phyloP scores from a whole-genome alignment of 169 alveolate genomes.

The Cryptosporidium viatorum region DNA sequence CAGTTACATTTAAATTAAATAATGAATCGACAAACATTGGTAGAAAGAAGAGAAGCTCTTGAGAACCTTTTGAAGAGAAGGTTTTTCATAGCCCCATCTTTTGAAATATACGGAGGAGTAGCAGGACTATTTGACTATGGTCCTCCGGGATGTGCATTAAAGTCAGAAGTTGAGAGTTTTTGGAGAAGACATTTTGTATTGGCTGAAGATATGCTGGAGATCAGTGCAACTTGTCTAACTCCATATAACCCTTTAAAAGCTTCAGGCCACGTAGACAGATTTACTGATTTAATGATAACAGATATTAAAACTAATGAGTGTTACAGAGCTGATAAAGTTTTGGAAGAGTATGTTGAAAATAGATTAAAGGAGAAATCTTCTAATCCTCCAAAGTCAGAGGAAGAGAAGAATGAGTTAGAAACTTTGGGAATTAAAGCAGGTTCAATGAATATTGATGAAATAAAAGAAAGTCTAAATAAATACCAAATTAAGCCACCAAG shows the following conservation, averaged over 20 bases:
- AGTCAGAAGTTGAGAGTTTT: conserved; percentile 91
- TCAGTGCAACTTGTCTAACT: conserved; percentile 89
- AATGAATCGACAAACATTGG: neutral
- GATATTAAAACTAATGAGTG: conserved; percentile 89
- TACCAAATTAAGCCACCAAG: conserved; percentile 90
- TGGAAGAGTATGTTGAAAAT: conserved; percentile 79
- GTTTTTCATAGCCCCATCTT: conserved; percentile 92
- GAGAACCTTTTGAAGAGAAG: conserved; percentile 93
- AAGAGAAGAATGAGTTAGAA: conserved; percentile 83
- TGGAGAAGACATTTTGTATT: conserved; percentile 97
- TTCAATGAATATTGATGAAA: conserved; percentile 85
- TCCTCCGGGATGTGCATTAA: conserved; percentile 96
- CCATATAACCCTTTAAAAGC: conserved; percentile 95
- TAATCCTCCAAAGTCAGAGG: conserved; percentile 74
- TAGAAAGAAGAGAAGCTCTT: conserved; percentile 56
- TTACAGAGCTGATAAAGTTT: conserved; percentile 90
- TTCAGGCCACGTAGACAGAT: conserved; percentile 97
- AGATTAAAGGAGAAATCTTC: conserved; percentile 38
- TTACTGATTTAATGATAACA: conserved; percentile 96
- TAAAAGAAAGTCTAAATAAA: conserved; percentile 85
- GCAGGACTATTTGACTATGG: conserved; percentile 97
- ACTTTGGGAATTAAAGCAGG: conserved; percentile 85
- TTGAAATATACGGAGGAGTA: conserved; percentile 96
- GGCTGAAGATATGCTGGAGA: conserved; percentile 96
- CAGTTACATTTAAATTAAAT: neutral